These are phyloP conservation scores for Aureobasidium leucospermi DNA, from an alignment of 2,329 filamentous ascomycete genomes.

Conservation along the genomic window DNA sequence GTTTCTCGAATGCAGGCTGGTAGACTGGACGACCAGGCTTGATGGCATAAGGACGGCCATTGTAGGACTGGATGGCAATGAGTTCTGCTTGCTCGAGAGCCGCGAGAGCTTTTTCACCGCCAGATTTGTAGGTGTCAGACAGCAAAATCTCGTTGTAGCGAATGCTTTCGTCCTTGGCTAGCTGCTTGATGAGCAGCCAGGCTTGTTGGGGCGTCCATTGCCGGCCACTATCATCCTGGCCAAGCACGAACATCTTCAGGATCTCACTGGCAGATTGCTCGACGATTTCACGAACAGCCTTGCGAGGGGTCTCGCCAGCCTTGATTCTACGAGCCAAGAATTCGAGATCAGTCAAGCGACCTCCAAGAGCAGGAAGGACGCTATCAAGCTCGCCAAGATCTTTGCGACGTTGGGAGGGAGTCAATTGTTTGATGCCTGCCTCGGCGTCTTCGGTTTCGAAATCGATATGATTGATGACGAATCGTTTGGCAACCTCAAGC, in stretches of 20 bases:
- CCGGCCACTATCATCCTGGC: slow-evolving; percentile 48
- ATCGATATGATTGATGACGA: slow-evolving; percentile 76
- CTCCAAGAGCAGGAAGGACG: slow-evolving; percentile 76
- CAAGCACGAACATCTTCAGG: slow-evolving; percentile 80
- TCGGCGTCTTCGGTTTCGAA: slow-evolving; percentile 35
- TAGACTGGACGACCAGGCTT: slow-evolving; percentile 81
- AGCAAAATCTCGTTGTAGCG: slow-evolving; percentile 83
- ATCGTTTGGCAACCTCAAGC: slow-evolving; percentile 75
- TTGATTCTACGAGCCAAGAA: slow-evolving; percentile 86
- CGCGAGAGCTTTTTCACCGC: slow-evolving; percentile 69
- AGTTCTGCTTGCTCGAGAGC: slow-evolving; percentile 79
- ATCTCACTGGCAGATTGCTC: slow-evolving; percentile 85
- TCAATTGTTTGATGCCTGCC: slow-evolving; percentile 34
- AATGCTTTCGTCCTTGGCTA: slow-evolving; percentile 61
- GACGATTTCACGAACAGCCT: slow-evolving; percentile 82
- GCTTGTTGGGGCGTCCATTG: slow-evolving; percentile 81
- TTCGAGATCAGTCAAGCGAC: slow-evolving; percentile 90
- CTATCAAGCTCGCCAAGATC: slow-evolving; percentile 68
- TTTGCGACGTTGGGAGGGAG: slow-evolving; percentile 40
- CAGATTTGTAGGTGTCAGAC: slow-evolving; percentile 62
- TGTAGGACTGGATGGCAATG: slow-evolving; percentile 64
- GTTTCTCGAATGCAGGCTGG: slow-evolving; percentile 67
- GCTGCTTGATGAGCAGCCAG: slow-evolving; percentile 76
- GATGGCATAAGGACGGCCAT: slow-evolving; percentile 71
- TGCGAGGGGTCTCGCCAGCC: slow-evolving; percentile 71